These are phyloP conservation scores for Tulasnella sp. DNA, from an alignment of 768 basidiomycete genomes.

Conservation along the genomic window DNA sequence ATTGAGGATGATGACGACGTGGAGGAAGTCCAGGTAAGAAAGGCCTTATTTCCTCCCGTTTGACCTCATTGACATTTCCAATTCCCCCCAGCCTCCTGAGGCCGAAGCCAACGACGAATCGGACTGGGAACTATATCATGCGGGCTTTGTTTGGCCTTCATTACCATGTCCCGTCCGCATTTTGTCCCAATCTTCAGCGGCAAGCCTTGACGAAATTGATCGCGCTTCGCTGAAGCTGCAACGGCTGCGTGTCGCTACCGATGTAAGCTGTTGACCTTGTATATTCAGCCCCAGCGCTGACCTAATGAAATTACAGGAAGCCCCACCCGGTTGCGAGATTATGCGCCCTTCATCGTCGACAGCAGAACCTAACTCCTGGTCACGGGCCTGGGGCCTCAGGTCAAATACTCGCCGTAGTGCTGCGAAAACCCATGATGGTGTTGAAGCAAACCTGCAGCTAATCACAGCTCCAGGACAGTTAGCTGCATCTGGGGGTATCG, in stretches of 20 bases:
- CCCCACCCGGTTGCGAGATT: background rate
- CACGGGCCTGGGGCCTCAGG: background rate
- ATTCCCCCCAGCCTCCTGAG: background rate
- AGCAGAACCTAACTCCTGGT: background rate
- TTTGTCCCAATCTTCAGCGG: background rate
- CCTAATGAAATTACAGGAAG: background rate
- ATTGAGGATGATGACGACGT: background rate
- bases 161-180: background rate
- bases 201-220: background rate
- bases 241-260: background rate
- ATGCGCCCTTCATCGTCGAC: background rate
- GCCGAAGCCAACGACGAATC: background rate
- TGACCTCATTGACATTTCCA: background rate
- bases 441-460: background rate
- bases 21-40: background rate
- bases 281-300: background rate
- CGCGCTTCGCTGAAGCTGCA: background rate
- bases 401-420: background rate
- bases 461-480: background rate
- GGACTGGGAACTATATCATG: slow-evolving; percentile 16
- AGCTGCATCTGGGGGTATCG: background rate
- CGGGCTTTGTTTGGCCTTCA: slow-evolving; percentile 13
- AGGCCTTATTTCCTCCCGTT: background rate
- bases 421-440: background rate
- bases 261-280: background rate